Conservation (phyloP, 2,329 filamentous ascomycete species). For the Penicillium rolfsii region DNA sequence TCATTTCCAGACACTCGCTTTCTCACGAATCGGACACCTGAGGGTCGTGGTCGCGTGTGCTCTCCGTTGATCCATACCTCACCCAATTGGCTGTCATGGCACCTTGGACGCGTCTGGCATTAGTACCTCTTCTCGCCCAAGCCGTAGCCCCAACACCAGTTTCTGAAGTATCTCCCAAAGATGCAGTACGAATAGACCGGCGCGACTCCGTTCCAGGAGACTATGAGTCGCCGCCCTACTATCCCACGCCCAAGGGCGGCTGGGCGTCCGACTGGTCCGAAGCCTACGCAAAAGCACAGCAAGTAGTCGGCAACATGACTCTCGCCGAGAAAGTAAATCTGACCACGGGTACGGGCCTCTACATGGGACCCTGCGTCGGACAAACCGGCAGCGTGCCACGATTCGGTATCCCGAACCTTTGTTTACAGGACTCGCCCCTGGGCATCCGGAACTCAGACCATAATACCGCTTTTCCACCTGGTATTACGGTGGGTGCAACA, state of each 20-base stretch:
- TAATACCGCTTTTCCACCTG: constrained; percentile 75
- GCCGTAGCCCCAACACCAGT: constrained; percentile 17
- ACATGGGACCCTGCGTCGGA: constrained; percentile 75
- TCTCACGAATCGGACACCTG: not conserved
- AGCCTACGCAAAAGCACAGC: constrained; percentile 70
- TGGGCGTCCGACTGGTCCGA: constrained; percentile 70
- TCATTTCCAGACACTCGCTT: not conserved
- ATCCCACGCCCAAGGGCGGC: constrained; percentile 72
- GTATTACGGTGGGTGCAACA: constrained; percentile 75
- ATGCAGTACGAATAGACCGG: constrained; percentile 14
- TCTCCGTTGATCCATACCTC: constrained; percentile 8
- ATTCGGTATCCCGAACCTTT: constrained; percentile 72
- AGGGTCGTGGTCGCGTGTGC: not conserved
- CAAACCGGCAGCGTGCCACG: constrained; percentile 73
- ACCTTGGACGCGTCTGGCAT: constrained; percentile 23
- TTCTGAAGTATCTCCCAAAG: constrained; percentile 10
- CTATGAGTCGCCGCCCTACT: constrained; percentile 60
- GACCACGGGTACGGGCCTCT: constrained; percentile 70
- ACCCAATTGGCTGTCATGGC: constrained; percentile 19
- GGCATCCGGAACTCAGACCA: constrained; percentile 75
- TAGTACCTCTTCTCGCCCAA: constrained; percentile 23
- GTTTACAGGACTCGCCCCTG: constrained; percentile 71
- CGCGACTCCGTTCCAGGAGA: constrained; percentile 24
- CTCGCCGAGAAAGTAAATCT: constrained; percentile 80
- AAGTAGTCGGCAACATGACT: constrained; percentile 73